Evolutionary conservation across 805 yeast genomes (phyloP), one percentile per base, ranked within the genome.

Genomic region (Tetrapisispora namnaoensis): DNA sequence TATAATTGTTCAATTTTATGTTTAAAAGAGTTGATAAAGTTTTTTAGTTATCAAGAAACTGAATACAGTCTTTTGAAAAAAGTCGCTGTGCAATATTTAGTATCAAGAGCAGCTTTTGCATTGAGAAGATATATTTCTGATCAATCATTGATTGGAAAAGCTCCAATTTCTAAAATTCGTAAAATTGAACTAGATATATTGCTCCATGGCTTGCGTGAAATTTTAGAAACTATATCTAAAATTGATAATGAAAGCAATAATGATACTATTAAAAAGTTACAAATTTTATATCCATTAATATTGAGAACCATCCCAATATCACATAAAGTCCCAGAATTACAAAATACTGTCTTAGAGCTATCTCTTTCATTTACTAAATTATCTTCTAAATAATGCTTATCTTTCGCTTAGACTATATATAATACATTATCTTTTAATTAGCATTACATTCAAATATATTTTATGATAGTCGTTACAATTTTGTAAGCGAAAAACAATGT

Each of bases 121-220:
- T 65, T 90, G 41, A 72, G 83, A 48, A 77, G 83, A 50, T 81
- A 78, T 52, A 68, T 85, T 7, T 78, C 83, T 16, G 89, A 85
- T 53, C 76, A 74, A 45, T 75, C 72, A 32, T 65, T 89, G 13
- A 60, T 82, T 6, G 77, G 80, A 35, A 69, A 63, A 30, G 76
- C 76, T 46, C 97, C 97, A 1, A 68, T 85, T 16, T 77, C 91
- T 0, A 71, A 75, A 37, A 63, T 85, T 8, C 87, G 86, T 54
- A 77, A 77, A 47, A 64, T 68, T 6, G 98, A 90, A 61, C 58
- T 89, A n/a, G 52, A 54, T 13, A 56, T 69, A 0, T 56, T 80
- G 6, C 55, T 82, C 22, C 50, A 62, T 4, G 83, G 85, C 0
- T 55, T 80, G 4, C 55, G 55, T 30, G 53, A 55, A 6, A 59